Conservation (phyloP, 345 rosid species). For the Rhodamnia argentea region DNA sequence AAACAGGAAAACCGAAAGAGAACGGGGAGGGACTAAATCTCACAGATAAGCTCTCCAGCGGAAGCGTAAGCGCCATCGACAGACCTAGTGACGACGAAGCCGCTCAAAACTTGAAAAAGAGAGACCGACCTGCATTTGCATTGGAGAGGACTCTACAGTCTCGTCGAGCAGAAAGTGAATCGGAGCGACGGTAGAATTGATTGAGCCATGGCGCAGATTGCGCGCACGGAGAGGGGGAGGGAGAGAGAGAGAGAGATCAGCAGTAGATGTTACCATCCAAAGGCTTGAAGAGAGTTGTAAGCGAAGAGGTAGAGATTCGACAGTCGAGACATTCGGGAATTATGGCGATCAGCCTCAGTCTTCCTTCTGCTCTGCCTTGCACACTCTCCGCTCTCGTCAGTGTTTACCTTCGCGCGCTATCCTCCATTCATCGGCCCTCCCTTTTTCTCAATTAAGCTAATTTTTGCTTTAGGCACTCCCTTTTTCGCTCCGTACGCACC, state of each 20-base stretch:
- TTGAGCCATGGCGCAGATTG: neutral
- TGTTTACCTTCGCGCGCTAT: neutral
- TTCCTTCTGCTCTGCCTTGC: neutral
- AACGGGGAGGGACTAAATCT: neutral
- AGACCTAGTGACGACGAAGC: constrained; percentile 22
- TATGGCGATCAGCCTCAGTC: neutral
- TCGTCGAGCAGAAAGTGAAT: neutral
- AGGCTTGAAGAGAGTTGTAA: constrained; percentile 68
- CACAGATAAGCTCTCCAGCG: constrained; percentile 59
- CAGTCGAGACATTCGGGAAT: constrained; percentile 8
- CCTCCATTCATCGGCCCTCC: neutral
- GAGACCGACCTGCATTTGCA: constrained; percentile 34
- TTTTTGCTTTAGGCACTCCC: neutral
- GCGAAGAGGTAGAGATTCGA: constrained; percentile 47
- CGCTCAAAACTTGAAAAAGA: constrained; percentile 25
- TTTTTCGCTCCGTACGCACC: neutral
- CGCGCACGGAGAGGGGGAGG: neutral
- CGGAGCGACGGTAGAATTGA: neutral
- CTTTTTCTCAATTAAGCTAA: neutral
- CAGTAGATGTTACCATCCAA: constrained; percentile 34
- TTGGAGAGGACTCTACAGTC: neutral
- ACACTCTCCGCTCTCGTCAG: neutral
- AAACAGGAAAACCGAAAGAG: neutral
- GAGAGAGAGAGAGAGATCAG: neutral
- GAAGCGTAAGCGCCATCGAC: constrained; percentile 47